Evolutionary conservation across 768 basidiomycete species (phyloP).

Genomic region (Neoboletus brunneissimus): DNA sequence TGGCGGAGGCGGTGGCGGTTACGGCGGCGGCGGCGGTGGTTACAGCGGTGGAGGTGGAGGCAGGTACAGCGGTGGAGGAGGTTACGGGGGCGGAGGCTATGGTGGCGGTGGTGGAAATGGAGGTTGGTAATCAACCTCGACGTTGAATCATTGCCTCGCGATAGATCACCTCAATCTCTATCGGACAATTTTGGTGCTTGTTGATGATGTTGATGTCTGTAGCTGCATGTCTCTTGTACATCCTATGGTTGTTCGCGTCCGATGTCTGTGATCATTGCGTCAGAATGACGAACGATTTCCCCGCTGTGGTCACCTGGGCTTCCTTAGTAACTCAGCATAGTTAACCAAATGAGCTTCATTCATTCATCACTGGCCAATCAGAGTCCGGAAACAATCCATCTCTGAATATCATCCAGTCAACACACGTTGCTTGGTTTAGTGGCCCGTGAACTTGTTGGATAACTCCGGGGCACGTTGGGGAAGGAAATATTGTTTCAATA

Average conservation of each 20-base stretch:
- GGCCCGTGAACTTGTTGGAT: no score
- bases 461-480: no score
- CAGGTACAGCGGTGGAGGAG: constrained; percentile 8
- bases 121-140: constrained; percentile 9
- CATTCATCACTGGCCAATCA: no score
- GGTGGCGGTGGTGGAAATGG: constrained; percentile 5
- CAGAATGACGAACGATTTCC: background rate
- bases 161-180: constrained; percentile 3
- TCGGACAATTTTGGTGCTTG: constrained; percentile 2
- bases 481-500: constrained; percentile 6
- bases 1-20: constrained; percentile 28
- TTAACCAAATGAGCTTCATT: no score
- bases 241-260: background rate
- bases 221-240: background rate
- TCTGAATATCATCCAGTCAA: background rate
- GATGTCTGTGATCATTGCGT: background rate
- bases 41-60: background rate
- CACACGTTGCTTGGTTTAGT: no score
- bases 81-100: constrained; percentile 6
- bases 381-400: no score
- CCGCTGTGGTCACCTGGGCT: background rate
- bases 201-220: constrained; percentile 11
- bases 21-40: constrained; percentile 11
- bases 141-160: background rate
- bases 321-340: no score